Evolutionary conservation across 208 protist species (phyloP), one percentile per base, ranked within the genome.

Genomic region (Wallacemonas rigidus): DNA sequence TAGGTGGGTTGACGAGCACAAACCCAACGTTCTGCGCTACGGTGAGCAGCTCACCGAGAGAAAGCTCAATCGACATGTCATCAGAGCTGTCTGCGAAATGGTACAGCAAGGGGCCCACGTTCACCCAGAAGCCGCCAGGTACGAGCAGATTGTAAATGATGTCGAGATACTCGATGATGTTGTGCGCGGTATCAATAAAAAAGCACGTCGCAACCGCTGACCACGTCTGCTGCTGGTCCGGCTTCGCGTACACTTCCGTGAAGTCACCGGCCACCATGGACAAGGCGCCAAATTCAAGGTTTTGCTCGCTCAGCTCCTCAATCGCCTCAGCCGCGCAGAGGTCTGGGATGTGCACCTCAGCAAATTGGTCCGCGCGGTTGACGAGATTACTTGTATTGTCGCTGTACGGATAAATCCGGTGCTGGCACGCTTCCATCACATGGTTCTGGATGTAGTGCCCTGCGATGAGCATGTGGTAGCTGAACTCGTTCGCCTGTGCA

Each of bases 231-330:
- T 82, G 81, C 64, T 97, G 91, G 38, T 89, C 67, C 55, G 85
- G 69, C 74, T 94, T 93, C n/a, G 83, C 73, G 79, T 99, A 99
- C 17, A 98, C 94, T 65, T 99, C 97, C 12, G 98, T 86, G 70
- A 99, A 99, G 76, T 99, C 98, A 3, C 98, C 98, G 0, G 98
- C 98, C 4, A 97, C 90, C 98, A 99, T 99, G 11, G 97, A 98
- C 11, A 99, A 93, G 48, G 98, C 84, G 47, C 86, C 82, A 75
- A 94, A 94, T 36, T 61, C 39, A 40, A 85, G 64, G 9, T 76
- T 64, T 67, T 93, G 43, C 47, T 81, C 79, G 15, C 78, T 74
- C 47, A 95, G 82, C 26, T 73, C 80, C 51, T 94, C 90, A 64
- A 97, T 88, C 1, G 86, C 90, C 71, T 93, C 89, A 15, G 75